A percentile compares a stretch with the other conserved stretches of the same genome.
phyloP scores from a whole-genome alignment of 768 basidiomycete species.

The Lepiota brunneoincarnata region DNA sequence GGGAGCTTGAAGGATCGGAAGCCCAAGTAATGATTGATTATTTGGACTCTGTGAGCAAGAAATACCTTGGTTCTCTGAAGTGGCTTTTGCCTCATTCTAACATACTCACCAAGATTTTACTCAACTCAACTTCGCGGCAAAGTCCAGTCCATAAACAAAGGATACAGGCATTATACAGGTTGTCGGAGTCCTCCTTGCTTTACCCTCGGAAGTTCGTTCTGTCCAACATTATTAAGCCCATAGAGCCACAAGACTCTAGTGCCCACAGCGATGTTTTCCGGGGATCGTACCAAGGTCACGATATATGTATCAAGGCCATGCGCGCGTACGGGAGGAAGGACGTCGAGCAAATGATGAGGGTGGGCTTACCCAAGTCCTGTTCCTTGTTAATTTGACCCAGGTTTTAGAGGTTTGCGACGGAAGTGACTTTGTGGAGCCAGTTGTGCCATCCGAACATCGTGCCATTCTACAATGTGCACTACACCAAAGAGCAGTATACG shows the following conservation, averaged over 20 bases:
- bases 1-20: not conserved
- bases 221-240: not conserved
- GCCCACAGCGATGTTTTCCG: not conserved
- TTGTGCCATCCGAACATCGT: slow-evolving; percentile 6
- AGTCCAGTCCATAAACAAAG: too few relatives aligned
- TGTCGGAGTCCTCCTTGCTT: not conserved
- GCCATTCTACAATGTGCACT: slow-evolving; percentile 4
- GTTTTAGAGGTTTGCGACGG: not conserved
- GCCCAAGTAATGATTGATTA: not conserved
- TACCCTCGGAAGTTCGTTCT: not conserved
- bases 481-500: not conserved
- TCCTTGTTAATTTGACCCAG: not conserved
- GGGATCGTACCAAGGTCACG: not conserved
- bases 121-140: not conserved
- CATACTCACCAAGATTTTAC: too few relatives aligned
- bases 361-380: not conserved
- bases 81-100: too few relatives aligned
- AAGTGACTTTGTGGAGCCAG: slow-evolving; percentile 5
- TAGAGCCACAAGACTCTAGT: not conserved
- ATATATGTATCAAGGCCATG: not conserved
- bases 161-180: not conserved
- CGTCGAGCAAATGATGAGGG: not conserved
- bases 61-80: not conserved
- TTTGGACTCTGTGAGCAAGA: too few relatives aligned
- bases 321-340: not conserved